These are phyloP conservation scores for Yarrowia keelungensis DNA, from an alignment of 805 yeast genomes.

Conservation along the genomic window DNA sequence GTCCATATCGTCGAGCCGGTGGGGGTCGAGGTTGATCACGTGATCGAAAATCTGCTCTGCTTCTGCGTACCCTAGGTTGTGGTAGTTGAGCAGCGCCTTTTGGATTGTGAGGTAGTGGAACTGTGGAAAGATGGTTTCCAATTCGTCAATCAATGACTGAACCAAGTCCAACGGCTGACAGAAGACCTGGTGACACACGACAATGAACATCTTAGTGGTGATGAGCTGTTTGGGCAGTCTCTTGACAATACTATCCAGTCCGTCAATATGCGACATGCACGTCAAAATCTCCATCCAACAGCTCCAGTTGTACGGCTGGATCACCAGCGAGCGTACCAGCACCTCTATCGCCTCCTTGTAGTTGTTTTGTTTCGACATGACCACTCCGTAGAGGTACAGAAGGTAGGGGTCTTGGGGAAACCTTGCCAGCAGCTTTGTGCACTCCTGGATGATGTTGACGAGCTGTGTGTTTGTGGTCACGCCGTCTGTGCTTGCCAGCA, in stretches of 20 bases:
- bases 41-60: conserved; percentile 83
- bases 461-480: conserved; percentile 49
- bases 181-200: conserved; percentile 62
- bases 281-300: conserved; percentile 84
- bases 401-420: conserved; percentile 61
- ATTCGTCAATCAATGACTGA: conserved; percentile 56
- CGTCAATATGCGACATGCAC: conserved; percentile 66
- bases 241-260: conserved; percentile 50
- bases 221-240: conserved; percentile 42
- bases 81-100: conserved; percentile 80
- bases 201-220: conserved; percentile 65
- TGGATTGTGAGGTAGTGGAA: conserved; percentile 80
- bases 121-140: conserved; percentile 68
- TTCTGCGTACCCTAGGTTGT: conserved; percentile 80
- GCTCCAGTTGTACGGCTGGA: conserved; percentile 90
- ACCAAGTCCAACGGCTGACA: conserved; percentile 58
- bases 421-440: conserved; percentile 45
- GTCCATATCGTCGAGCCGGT: conserved; percentile 88
- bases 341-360: conserved; percentile 64
- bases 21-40: conserved; percentile 75
- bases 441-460: conserved; percentile 52
- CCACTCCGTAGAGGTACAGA: conserved; percentile 73
- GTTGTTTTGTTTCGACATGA: conserved; percentile 68
- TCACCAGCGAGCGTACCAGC: conserved; percentile 64
- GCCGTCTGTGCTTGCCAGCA: conserved; percentile 53